Percentiles rank a stretch among this genome's conserved stretches.
phyloP scores from a whole-genome alignment of 805 yeast genomes.

The Nakazawaea ishiwadae region DNA sequence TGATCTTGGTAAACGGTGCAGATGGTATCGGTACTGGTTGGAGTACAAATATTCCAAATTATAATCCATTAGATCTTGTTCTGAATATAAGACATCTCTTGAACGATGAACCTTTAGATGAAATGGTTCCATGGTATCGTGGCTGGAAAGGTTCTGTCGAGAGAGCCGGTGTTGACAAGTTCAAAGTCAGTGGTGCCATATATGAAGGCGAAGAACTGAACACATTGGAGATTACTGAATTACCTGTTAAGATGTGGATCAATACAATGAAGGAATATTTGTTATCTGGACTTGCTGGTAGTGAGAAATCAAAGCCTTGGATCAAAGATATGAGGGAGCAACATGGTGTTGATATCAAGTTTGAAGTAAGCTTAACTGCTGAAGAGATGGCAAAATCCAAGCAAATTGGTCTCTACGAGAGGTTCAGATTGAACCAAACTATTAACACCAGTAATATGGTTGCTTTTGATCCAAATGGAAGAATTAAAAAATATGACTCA shows the following conservation, averaged over 20 bases:
- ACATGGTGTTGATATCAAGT: constrained; percentile 77
- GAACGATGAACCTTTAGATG: constrained; percentile 63
- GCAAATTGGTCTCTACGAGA: constrained; percentile 72
- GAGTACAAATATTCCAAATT: constrained; percentile 91
- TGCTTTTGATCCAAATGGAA: constrained; percentile 86
- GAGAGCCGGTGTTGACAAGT: constrained; percentile 59
- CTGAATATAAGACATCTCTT: constrained; percentile 67
- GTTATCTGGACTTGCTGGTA: constrained; percentile 67
- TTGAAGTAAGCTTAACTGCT: constrained; percentile 65
- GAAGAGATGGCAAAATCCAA: constrained; percentile 83
- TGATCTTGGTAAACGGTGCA: constrained; percentile 91
- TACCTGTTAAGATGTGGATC: constrained; percentile 93
- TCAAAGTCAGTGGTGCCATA: constrained; percentile 72
- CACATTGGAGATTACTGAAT: constrained; percentile 83
- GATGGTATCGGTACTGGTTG: constrained; percentile 99
- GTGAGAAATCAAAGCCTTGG: constrained; percentile 75
- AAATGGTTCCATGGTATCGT: constrained; percentile 89
- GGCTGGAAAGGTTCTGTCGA: constrained; percentile 91
- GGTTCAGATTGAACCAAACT: constrained; percentile 71
- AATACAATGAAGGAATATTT: constrained; percentile 82
- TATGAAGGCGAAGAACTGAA: constrained; percentile 68
- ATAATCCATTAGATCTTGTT: constrained; percentile 81
- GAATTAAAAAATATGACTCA: constrained; percentile 75
- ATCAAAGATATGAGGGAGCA: constrained; percentile 94
- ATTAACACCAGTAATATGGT: constrained; percentile 85